Percentiles rank a stretch among this genome's conserved stretches.
These are phyloP conservation scores for Lanmaoa rubissima DNA, from an alignment of 768 basidiomycete species.

Conservation along the genomic window DNA sequence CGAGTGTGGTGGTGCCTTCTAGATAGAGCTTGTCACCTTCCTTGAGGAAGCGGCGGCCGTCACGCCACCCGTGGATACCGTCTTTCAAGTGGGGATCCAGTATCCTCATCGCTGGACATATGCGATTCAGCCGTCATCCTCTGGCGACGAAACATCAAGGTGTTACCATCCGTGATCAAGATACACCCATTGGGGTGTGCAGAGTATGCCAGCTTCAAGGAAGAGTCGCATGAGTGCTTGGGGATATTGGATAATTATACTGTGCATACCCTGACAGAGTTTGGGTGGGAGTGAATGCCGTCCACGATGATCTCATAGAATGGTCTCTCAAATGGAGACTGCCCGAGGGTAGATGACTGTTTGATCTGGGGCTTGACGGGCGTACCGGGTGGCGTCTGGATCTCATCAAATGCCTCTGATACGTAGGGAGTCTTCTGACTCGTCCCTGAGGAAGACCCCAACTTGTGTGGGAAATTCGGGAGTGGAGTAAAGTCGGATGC, in stretches of 20 bases:
- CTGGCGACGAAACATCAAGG: neutral
- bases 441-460: constrained; percentile 6
- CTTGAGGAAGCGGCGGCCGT: constrained; percentile 77
- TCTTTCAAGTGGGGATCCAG: constrained; percentile 83
- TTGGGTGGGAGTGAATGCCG: constrained; percentile 88
- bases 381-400: constrained; percentile 54
- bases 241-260: neutral
- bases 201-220: constrained; percentile 71
- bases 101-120: constrained; percentile 68
- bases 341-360: constrained; percentile 40
- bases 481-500: constrained; percentile 33
- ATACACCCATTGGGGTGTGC: constrained; percentile 84
- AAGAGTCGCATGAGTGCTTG: neutral
- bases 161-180: constrained; percentile 81
- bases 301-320: constrained; percentile 91
- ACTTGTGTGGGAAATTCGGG: constrained; percentile 14
- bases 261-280: constrained; percentile 73
- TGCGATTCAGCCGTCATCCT: neutral
- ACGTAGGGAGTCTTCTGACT: constrained; percentile 26
- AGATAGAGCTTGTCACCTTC: constrained; percentile 78
- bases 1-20: constrained; percentile 84
- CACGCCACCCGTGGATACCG: constrained; percentile 86
- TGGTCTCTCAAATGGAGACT: constrained; percentile 57
- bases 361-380: constrained; percentile 33
- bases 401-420: constrained; percentile 64